A percentile compares a stretch with the other conserved stretches of the same genome.
phyloP scores from a whole-genome alignment of 1,139 yeast species.

The Pichia sp. region DNA sequence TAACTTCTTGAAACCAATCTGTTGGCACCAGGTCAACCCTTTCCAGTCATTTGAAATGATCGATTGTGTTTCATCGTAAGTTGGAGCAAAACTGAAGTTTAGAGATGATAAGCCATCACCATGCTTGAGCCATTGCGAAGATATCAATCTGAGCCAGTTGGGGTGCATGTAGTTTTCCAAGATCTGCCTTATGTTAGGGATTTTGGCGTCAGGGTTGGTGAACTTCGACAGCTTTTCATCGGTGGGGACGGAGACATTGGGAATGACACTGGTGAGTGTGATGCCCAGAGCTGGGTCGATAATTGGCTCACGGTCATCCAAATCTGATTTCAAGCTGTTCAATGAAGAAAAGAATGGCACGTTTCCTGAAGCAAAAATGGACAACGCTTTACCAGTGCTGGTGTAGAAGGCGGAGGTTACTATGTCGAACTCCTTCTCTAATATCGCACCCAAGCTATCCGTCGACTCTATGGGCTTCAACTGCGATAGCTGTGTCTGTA shows the following conservation, averaged over 20 bases:
- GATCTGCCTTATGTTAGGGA: slow-evolving; percentile 63
- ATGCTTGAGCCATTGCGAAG: slow-evolving; percentile 76
- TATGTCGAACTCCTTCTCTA: slow-evolving; percentile 58
- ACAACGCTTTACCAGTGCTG: slow-evolving; percentile 62
- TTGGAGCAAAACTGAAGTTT: slow-evolving; percentile 74
- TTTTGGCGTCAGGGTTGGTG: slow-evolving; percentile 43
- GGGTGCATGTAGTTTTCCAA: slow-evolving; percentile 77
- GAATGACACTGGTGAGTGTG: slow-evolving; percentile 54
- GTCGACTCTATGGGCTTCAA: slow-evolving; percentile 29
- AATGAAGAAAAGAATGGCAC: slow-evolving; percentile 70
- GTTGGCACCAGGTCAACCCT: slow-evolving; percentile 75
- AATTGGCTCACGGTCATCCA: slow-evolving; percentile 61
- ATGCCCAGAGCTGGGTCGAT: slow-evolving; percentile 52
- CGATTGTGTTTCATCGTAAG: slow-evolving; percentile 63
- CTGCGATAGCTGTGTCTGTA: slow-evolving; percentile 13
- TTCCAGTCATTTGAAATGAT: slow-evolving; percentile 62
- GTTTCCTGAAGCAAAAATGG: slow-evolving; percentile 37
- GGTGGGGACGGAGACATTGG: slow-evolving; percentile 38
- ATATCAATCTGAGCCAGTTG: slow-evolving; percentile 76
- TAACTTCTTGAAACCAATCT: slow-evolving; percentile 55
- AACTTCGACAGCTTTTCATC: slow-evolving; percentile 33
- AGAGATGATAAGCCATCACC: slow-evolving; percentile 42
- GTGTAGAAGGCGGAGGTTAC: slow-evolving; percentile 58
- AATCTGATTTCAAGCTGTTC: slow-evolving; percentile 51
- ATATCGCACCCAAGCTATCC: slow-evolving; percentile 18